Conservation (phyloP, 179 eudicot species). For the Heliamphora ciliata region DNA sequence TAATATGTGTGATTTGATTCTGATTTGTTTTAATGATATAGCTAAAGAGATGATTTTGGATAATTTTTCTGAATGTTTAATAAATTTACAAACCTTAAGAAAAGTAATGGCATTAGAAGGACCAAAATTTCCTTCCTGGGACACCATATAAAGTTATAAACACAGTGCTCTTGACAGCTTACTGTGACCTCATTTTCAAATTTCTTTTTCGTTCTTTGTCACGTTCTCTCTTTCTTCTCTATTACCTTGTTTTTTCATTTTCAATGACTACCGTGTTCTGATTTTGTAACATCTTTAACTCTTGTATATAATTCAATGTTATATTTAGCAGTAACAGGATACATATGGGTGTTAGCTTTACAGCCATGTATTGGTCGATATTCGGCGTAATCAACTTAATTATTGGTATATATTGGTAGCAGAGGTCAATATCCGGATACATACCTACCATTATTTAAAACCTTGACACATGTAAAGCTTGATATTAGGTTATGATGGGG, state of each 20-base stretch:
- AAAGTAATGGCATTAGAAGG: slow-evolving; percentile 1
- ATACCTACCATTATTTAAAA: too few species aligned
- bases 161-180: background rate
- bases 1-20: background rate
- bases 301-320: background rate
- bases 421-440: too few species aligned
- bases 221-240: background rate
- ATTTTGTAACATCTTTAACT: background rate
- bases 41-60: background rate
- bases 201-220: background rate
- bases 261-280: background rate
- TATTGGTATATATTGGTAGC: too few species aligned
- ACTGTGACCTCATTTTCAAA: background rate
- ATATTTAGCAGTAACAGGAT: too few species aligned
- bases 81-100: too few species aligned
- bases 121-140: background rate
- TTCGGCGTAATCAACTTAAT: too few species aligned
- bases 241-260: background rate
- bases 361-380: too few species aligned
- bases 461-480: background rate
- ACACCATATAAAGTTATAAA: background rate
- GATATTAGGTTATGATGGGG: background rate
- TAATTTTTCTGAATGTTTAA: background rate
- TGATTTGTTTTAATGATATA: slow-evolving; percentile 1
- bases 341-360: too few species aligned